phyloP scores from a whole-genome alignment of 352 stramenopile species.

The Pythium periplocum region DNA sequence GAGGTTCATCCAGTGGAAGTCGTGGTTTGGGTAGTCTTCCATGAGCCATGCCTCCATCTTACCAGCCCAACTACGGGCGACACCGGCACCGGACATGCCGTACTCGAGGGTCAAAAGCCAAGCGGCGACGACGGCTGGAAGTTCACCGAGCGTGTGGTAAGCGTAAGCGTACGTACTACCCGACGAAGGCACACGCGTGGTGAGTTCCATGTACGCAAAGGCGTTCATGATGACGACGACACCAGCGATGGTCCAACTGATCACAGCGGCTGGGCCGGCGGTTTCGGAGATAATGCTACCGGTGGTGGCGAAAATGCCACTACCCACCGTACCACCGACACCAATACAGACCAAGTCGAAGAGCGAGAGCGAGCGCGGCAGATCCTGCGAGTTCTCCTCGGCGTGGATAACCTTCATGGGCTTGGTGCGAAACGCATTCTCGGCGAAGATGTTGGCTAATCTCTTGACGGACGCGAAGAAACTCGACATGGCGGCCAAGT shows the following conservation, averaged over 20 bases:
- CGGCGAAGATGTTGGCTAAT: slow-evolving; percentile 10
- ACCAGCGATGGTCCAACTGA: slow-evolving; percentile 82
- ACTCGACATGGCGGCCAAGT: no score
- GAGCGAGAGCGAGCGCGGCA: slow-evolving; percentile 66
- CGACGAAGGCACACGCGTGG: slow-evolving; percentile 80
- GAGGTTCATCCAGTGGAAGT: slow-evolving; percentile 55
- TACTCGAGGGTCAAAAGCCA: slow-evolving; percentile 92
- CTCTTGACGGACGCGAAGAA: no score
- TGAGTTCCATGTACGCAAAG: slow-evolving; percentile 89
- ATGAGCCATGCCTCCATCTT: slow-evolving; percentile 81
- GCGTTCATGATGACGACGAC: slow-evolving; percentile 77
- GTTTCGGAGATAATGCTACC: slow-evolving; percentile 67
- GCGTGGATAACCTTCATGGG: slow-evolving; percentile 69
- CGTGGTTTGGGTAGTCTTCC: slow-evolving; percentile 30
- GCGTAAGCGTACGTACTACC: slow-evolving; percentile 91
- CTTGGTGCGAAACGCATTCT: slow-evolving; percentile 47
- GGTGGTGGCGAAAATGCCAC: slow-evolving; percentile 87
- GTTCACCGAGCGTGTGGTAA: slow-evolving; percentile 91
- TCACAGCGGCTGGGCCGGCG: slow-evolving; percentile 70
- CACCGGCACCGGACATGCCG: slow-evolving; percentile 81
- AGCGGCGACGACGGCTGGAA: slow-evolving; percentile 86
- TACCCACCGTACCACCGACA: slow-evolving; percentile 89
- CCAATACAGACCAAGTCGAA: slow-evolving; percentile 90
- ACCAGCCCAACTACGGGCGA: slow-evolving; percentile 89
- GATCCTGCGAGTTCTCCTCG: slow-evolving; percentile 62